Base-by-base conservation (phyloP, 768 basidiomycete genomes). In the Cantharellus anzutake region DNA sequence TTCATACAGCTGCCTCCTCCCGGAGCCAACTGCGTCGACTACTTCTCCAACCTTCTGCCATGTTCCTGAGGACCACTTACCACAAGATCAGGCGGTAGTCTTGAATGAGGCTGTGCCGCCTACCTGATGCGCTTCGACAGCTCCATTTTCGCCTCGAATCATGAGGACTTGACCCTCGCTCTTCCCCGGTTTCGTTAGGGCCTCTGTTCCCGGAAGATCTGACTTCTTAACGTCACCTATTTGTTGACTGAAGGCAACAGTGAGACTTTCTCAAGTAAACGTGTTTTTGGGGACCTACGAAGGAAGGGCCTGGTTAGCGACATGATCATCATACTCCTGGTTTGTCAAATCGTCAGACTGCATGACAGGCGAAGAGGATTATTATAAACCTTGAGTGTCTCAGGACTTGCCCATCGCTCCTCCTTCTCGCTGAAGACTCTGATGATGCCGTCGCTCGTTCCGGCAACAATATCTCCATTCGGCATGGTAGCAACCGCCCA, bases 21-120 rank as follows among this genome's bases (percentile, higher is more conserved):
- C 80, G 41, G 83, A 81, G 34, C 92, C 87, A 57, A 94, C 86
- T 20, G 92, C 93, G 67, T 96, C 96, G 3, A 93, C 91, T 3
- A 98, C 93, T 65, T 93, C 86, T 34, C 96, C 96, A 41, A 98
- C 81, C 69, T 93, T 94, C 69, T 89, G 80, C 96, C 96, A 99
- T 35, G 75, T 76, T 16, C 70, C 44, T 37, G 56, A 57, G 7
- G 56, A 57, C 41, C 14, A 14, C 14, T 11, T 55, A 38, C 62
- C 37, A 53, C 62, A 38, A 62, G 4, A 41, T 51, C 7, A 16
- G 41, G 4, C 34, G 2, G 1, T 2, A 38, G 4, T n/a, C 4
- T 0, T 3, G 3, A 42, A 56, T 53, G 3, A 61, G 38, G 35
- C 2, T 35, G 29, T 51, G 52, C 7, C 11, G 61, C 74, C 58